Percentiles rank a stretch among this genome's conserved stretches.
phyloP scores from a whole-genome alignment of 2,329 filamentous ascomycete genomes.

The Eutypa lata region DNA sequence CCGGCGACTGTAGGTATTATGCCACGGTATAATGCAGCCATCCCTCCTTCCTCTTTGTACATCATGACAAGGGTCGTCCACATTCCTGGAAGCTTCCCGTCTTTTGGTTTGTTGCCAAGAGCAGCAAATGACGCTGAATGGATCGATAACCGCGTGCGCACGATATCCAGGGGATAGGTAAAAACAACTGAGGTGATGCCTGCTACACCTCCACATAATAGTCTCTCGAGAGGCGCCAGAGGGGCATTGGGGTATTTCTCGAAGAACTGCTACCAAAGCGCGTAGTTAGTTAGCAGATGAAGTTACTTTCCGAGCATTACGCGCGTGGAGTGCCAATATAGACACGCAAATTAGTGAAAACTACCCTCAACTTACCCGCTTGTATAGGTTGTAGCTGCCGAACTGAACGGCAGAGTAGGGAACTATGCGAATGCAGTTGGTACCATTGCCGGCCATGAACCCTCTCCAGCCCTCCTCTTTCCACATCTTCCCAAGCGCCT shows the following conservation, averaged over 20 bases:
- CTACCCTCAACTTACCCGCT: constrained; percentile 61
- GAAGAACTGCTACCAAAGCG: constrained; percentile 60
- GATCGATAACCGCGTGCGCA: constrained; percentile 92
- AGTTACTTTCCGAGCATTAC: background rate
- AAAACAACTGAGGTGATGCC: constrained; percentile 93
- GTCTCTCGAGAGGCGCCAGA: constrained; percentile 68
- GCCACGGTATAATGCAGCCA: constrained; percentile 84
- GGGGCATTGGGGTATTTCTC: constrained; percentile 72
- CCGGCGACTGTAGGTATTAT: constrained; percentile 92
- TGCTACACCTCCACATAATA: constrained; percentile 86
- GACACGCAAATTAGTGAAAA: background rate
- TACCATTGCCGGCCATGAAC: constrained; percentile 97
- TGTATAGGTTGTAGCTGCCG: constrained; percentile 97
- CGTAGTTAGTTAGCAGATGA: constrained; percentile 7
- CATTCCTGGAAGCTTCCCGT: constrained; percentile 78
- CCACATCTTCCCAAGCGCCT: constrained; percentile 93
- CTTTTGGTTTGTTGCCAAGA: constrained; percentile 58
- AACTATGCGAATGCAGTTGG: constrained; percentile 96
- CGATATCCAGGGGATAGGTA: constrained; percentile 96
- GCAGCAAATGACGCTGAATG: constrained; percentile 93
- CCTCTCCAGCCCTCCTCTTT: constrained; percentile 94
- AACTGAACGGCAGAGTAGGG: constrained; percentile 98
- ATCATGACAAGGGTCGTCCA: constrained; percentile 77
- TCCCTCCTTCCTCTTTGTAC: constrained; percentile 87
- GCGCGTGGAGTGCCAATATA: background rate